phyloP scores from a whole-genome alignment of 139 green algal species.

The Haematococcus lacustris region DNA sequence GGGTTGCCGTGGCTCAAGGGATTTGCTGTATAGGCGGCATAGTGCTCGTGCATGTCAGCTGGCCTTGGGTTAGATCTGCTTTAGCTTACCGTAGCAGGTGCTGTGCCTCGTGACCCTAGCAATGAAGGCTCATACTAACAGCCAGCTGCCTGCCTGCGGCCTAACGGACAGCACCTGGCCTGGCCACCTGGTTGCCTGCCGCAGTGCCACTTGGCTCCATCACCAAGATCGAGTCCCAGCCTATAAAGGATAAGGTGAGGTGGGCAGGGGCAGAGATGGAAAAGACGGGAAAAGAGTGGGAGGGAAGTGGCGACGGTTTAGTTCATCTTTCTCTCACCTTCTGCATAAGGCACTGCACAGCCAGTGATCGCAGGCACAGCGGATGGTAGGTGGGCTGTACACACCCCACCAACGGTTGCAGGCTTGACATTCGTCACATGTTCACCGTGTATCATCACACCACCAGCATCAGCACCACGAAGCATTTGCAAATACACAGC shows the following conservation, averaged over 20 bases:
- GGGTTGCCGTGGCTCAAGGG: background rate
- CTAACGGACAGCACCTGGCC: background rate
- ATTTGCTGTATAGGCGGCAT: background rate
- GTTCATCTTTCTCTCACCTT: too few species aligned
- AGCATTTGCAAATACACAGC: too few species aligned
- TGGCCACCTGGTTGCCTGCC: background rate
- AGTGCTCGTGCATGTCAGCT: background rate
- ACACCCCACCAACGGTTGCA: too few species aligned
- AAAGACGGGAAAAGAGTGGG: background rate
- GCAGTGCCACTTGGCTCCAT: background rate
- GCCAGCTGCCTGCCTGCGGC: background rate
- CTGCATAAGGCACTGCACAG: too few species aligned
- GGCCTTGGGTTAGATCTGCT: background rate
- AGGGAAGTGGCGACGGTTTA: too few species aligned
- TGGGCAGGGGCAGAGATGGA: background rate
- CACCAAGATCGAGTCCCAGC: background rate
- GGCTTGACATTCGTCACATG: too few species aligned
- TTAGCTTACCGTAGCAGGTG: background rate
- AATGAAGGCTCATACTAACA: background rate
- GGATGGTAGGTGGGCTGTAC: too few species aligned
- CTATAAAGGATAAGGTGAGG: background rate
- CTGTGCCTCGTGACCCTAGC: background rate
- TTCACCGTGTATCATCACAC: too few species aligned
- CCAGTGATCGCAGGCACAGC: too few species aligned
- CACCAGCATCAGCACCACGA: too few species aligned